phyloP scores from a whole-genome alignment of 1,284 basidiomycete species.

The Fistulinella cinereoalba region DNA sequence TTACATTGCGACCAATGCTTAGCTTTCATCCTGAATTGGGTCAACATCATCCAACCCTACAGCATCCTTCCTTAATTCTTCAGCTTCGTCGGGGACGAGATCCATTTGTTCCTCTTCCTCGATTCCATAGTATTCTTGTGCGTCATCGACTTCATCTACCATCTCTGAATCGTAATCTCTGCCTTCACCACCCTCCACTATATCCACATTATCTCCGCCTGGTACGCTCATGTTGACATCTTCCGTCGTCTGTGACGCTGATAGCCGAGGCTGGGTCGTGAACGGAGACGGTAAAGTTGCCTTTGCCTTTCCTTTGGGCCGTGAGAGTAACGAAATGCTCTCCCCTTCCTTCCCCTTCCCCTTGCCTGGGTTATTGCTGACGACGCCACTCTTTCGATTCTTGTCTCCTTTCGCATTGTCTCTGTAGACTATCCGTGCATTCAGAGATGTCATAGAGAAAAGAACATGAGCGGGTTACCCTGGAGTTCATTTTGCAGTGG shows the following conservation, averaged over 20 bases:
- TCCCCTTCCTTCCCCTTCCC: conserved; percentile 31
- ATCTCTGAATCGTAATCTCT: conserved; percentile 29
- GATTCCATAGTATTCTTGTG: conserved; percentile 32
- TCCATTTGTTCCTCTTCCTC: conserved; percentile 35
- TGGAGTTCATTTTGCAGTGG: conserved; percentile 70
- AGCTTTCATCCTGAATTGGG: conserved; percentile 10
- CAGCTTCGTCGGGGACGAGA: conserved; percentile 35
- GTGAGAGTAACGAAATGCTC: conserved; percentile 23
- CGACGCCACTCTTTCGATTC: conserved; percentile 41
- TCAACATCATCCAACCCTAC: conserved; percentile 26
- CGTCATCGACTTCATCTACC: conserved; percentile 32
- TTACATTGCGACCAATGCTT: conserved; percentile 3
- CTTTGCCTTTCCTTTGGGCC: conserved; percentile 39
- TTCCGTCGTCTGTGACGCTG: conserved; percentile 19
- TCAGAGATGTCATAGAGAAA: not conserved
- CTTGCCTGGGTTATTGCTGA: conserved; percentile 27
- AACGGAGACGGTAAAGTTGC: conserved; percentile 29
- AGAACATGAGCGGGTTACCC: conserved; percentile 42
- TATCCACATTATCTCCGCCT: conserved; percentile 23
- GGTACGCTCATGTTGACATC: conserved; percentile 17
- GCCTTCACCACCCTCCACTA: conserved; percentile 28
- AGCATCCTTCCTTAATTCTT: conserved; percentile 34
- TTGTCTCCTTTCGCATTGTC: conserved; percentile 56
- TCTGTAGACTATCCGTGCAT: conserved; percentile 48
- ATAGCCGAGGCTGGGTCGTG: conserved; percentile 26